Percentiles rank a stretch among this genome's conserved stretches.
These are phyloP conservation scores for Orbilia blumenaviensis DNA, from an alignment of 2,329 filamentous ascomycete genomes.

Conservation along the genomic window DNA sequence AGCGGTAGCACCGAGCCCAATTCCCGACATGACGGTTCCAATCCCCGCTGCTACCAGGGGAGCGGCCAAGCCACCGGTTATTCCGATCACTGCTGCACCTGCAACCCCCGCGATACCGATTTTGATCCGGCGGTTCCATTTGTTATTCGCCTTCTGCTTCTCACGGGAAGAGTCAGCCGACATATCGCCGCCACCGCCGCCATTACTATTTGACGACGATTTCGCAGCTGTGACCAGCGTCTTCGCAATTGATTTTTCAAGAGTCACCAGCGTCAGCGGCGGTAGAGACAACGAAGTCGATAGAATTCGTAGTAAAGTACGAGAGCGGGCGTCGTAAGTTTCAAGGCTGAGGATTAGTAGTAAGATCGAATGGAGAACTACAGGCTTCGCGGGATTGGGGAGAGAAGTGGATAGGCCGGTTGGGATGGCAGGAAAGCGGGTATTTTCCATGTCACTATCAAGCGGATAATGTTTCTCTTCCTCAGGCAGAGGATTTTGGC, in stretches of 20 bases:
- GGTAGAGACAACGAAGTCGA: conserved; percentile 76
- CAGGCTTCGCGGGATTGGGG: conserved; percentile 69
- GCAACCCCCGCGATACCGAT: conserved; percentile 88
- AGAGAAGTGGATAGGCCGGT: conserved; percentile 69
- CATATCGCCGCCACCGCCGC: conserved; percentile 65
- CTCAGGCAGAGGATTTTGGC: conserved; percentile 51
- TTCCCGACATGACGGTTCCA: conserved; percentile 78
- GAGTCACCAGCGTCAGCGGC: conserved; percentile 70
- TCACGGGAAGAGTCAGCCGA: conserved; percentile 79
- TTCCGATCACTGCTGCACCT: conserved; percentile 84
- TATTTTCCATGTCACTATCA: conserved; percentile 62
- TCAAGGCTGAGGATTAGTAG: conserved; percentile 79
- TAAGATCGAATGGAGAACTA: conserved; percentile 77
- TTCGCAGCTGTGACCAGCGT: conserved; percentile 78
- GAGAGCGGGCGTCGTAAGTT: conserved; percentile 77
- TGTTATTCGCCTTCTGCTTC: conserved; percentile 74
- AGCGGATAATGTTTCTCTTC: conserved; percentile 56
- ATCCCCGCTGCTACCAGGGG: conserved; percentile 81
- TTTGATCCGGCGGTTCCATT: conserved; percentile 75
- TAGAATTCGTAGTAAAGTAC: conserved; percentile 75
- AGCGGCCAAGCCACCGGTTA: conserved; percentile 80
- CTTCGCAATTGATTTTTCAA: conserved; percentile 78
- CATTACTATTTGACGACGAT: conserved; percentile 60
- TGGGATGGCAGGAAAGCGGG: conserved; percentile 69
- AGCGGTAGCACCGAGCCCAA: conserved; percentile 76